These are phyloP conservation scores for Miamiensis avidus DNA, from an alignment of 169 alveolate species.

Conservation along the genomic window DNA sequence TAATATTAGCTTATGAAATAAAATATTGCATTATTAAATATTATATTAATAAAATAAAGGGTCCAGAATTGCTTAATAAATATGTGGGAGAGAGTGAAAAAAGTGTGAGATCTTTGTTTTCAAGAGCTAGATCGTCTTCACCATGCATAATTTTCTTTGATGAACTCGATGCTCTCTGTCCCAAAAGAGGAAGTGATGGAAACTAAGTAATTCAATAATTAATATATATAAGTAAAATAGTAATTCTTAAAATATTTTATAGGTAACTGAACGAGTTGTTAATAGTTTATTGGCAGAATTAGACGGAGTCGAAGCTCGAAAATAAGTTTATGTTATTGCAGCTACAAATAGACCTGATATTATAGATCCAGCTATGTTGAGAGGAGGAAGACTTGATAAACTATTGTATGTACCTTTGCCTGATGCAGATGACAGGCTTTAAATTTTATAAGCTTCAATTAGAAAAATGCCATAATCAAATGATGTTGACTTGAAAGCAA, in stretches of 20 bases:
- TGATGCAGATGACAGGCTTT: constrained; percentile 88
- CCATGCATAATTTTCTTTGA: constrained; percentile 99
- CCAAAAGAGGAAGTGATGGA: constrained; percentile 91
- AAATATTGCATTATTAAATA: constrained; percentile 91
- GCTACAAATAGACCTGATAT: constrained; percentile 99
- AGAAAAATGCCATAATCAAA: constrained; percentile 86
- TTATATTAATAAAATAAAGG: constrained; percentile 52
- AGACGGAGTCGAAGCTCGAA: constrained; percentile 96
- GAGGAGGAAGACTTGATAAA: constrained; percentile 98
- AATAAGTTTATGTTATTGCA: constrained; percentile 96
- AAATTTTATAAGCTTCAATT: constrained; percentile 88
- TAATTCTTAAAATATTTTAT: constrained; percentile 45
- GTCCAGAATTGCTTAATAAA: constrained; percentile 91
- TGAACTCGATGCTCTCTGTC: constrained; percentile 98
- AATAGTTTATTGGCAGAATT: constrained; percentile 97
- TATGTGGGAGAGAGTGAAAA: constrained; percentile 99
- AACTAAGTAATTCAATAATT: background rate
- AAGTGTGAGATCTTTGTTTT: constrained; percentile 97
- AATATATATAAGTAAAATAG: too few species aligned
- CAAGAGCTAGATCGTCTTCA: constrained; percentile 96
- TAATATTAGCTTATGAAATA: constrained; percentile 17
- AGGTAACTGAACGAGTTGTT: constrained; percentile 97
- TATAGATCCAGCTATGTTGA: constrained; percentile 98
- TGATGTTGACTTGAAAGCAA: constrained; percentile 72
- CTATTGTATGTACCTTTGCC: constrained; percentile 97